phyloP scores from a whole-genome alignment of 2,329 filamentous ascomycete species.

The Domatiomyces globalis region DNA sequence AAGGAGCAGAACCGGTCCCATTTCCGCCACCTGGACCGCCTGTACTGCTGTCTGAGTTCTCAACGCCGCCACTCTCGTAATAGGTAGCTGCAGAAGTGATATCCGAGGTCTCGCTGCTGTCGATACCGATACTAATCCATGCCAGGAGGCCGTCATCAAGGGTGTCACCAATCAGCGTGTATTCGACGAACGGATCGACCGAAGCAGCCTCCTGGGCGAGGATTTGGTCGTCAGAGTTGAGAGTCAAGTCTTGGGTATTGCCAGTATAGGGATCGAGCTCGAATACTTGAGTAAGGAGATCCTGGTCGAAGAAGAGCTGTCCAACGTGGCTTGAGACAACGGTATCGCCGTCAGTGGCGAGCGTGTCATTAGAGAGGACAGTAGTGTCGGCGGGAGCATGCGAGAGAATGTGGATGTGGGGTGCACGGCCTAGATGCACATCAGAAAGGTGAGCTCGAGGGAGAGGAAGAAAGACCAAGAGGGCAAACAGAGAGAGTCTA shows the following conservation, averaged over 20 bases:
- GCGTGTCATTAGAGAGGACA: slow-evolving; percentile 23
- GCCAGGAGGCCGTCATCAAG: slow-evolving; percentile 39
- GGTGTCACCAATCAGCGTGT: slow-evolving; percentile 41
- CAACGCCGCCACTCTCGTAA: slow-evolving; percentile 24
- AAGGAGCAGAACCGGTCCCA: neutral
- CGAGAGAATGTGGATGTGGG: slow-evolving; percentile 26
- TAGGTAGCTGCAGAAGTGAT: slow-evolving; percentile 22
- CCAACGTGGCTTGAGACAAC: slow-evolving; percentile 46
- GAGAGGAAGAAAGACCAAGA: neutral
- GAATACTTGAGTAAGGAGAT: slow-evolving; percentile 40
- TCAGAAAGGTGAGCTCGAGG: neutral
- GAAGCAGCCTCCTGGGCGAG: slow-evolving; percentile 36
- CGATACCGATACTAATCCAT: slow-evolving; percentile 41
- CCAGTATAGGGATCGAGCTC: slow-evolving; percentile 32
- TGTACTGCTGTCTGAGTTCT: neutral
- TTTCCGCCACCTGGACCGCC: neutral
- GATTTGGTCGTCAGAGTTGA: slow-evolving; percentile 39
- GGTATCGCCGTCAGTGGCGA: slow-evolving; percentile 34
- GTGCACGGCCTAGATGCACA: slow-evolving; percentile 15
- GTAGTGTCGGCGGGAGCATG: slow-evolving; percentile 20
- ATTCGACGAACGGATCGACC: slow-evolving; percentile 46
- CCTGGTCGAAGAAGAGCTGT: slow-evolving; percentile 51
- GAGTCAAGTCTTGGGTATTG: slow-evolving; percentile 36
- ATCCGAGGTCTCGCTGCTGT: slow-evolving; percentile 22
- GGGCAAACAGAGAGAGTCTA: neutral